Conservation (phyloP, 148 eudicot genomes). For the Polygonum maritimum region DNA sequence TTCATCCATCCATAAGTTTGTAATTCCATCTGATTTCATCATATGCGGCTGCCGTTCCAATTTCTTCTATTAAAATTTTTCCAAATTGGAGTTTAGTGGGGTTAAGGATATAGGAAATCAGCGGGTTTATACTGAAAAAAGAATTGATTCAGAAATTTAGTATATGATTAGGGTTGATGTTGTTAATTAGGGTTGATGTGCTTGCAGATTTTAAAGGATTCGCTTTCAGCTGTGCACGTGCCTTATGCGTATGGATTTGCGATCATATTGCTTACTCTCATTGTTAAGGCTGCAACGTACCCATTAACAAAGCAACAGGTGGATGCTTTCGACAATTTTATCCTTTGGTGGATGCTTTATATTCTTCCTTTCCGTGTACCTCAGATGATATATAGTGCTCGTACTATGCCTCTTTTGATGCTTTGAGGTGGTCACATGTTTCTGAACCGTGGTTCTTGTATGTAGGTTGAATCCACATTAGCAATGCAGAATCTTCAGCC, state of each 20-base stretch:
- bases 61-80: neutral
- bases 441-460: slow-evolving; percentile 11
- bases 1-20: neutral
- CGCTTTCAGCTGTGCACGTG: slow-evolving; percentile 48
- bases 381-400: neutral
- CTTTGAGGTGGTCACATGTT: neutral
- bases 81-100: neutral
- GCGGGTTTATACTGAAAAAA: too few relatives aligned
- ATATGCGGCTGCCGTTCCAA: neutral
- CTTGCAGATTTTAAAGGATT: slow-evolving; percentile 61
- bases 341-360: neutral
- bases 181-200: neutral
- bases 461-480: slow-evolving; percentile 88
- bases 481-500: slow-evolving; percentile 99
- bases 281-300: slow-evolving; percentile 51
- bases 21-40: neutral
- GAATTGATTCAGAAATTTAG: neutral
- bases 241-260: slow-evolving; percentile 74
- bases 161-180: neutral
- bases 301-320: slow-evolving; percentile 80
- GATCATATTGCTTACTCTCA: slow-evolving; percentile 57
- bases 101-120: too few relatives aligned
- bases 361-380: neutral
- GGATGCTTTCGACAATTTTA: neutral
- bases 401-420: neutral